A percentile compares a stretch with the other conserved stretches of the same genome.
phyloP scores from a whole-genome alignment of 2,329 filamentous ascomycete genomes.

The Geosmithia putterillii region DNA sequence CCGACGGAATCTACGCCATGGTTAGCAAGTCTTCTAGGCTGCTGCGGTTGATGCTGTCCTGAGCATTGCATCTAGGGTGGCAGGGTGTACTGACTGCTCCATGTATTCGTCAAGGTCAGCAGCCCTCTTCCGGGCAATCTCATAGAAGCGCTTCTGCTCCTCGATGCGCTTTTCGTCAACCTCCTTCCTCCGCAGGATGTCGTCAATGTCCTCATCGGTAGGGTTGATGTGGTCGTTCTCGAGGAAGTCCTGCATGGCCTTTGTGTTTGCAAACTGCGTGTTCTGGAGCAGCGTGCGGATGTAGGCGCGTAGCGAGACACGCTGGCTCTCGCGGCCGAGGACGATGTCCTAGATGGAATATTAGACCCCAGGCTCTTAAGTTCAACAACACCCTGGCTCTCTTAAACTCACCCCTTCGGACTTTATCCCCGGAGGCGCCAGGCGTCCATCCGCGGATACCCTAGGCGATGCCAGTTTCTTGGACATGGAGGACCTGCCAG shows the following conservation, averaged over 20 bases:
- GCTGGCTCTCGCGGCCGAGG: conserved; percentile 77
- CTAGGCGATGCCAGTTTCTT: conserved; percentile 14
- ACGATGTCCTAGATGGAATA: conserved; percentile 32
- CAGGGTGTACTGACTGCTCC: conserved; percentile 59
- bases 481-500: conserved; percentile 17
- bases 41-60: neutral
- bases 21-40: conserved; percentile 8
- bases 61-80: too few species aligned
- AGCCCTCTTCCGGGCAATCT: conserved; percentile 82
- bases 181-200: conserved; percentile 66
- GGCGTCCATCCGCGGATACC: conserved; percentile 15
- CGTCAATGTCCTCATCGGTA: conserved; percentile 71
- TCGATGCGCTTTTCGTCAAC: conserved; percentile 83
- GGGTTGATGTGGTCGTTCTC: conserved; percentile 58
- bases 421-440: neutral
- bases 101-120: conserved; percentile 95
- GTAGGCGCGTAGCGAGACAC: conserved; percentile 83
- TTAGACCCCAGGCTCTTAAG: conserved; percentile 10
- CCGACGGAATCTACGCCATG: conserved; percentile 40
- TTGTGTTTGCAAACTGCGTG: conserved; percentile 69
- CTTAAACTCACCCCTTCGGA: neutral
- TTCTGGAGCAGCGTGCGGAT: conserved; percentile 79
- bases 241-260: conserved; percentile 75
- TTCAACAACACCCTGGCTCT: neutral
- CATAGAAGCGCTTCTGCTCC: conserved; percentile 90